A percentile compares a stretch with the other conserved stretches of the same genome.
phyloP scores from a whole-genome alignment of 768 basidiomycete species.

The Boletellus emodensis region DNA sequence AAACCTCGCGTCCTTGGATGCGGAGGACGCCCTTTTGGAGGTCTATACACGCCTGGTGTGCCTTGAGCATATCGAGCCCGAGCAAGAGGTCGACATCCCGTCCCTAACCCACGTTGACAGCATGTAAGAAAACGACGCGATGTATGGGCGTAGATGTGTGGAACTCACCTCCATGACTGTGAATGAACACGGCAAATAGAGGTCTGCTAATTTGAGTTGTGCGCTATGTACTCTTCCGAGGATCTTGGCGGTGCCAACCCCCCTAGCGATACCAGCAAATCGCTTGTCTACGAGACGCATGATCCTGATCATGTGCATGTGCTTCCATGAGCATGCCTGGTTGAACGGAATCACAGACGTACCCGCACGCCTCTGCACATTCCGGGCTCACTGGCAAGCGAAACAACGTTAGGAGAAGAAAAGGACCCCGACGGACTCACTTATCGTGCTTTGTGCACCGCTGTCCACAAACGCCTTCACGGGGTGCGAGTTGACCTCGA shows the following conservation, averaged over 20 bases:
- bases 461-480: conserved; percentile 98
- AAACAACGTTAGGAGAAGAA: conserved; percentile 3
- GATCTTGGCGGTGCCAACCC: conserved; percentile 93
- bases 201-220: conserved; percentile 82
- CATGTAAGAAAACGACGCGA: background rate
- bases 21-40: conserved; percentile 83
- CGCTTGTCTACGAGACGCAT: conserved; percentile 91
- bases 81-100: conserved; percentile 92
- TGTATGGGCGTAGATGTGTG: background rate
- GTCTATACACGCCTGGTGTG: conserved; percentile 95
- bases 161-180: conserved; percentile 85
- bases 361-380: conserved; percentile 90
- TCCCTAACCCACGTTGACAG: conserved; percentile 46
- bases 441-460: conserved; percentile 95
- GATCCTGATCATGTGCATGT: conserved; percentile 45
- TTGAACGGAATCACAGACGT: conserved; percentile 24
- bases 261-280: conserved; percentile 85
- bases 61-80: conserved; percentile 98
- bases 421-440: conserved; percentile 41
- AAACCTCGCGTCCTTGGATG: conserved; percentile 88
- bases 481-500: conserved; percentile 87
- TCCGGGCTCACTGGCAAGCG: conserved; percentile 74
- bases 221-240: conserved; percentile 92
- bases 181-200: conserved; percentile 85
- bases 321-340: conserved; percentile 1